Base-by-base conservation (phyloP, 768 basidiomycete species). In the Boletellus sp. region DNA sequence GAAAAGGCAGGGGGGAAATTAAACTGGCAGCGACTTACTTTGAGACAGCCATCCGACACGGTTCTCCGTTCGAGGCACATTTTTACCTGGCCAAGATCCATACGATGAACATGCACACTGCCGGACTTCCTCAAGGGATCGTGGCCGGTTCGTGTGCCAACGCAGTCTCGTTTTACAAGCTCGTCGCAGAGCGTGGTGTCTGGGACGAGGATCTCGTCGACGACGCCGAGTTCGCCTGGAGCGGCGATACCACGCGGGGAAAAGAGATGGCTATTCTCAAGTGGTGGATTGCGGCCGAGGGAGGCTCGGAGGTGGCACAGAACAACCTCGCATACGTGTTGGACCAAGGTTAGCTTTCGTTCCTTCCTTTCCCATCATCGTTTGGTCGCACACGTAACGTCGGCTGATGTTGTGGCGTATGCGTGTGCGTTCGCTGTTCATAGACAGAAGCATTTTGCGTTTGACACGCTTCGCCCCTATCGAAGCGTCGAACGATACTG, bases 251-350 rank as follows among this genome's bases (percentile, higher is more conserved):
- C 2, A 83, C 86, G 35, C 74, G 81, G 38, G 89, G 87, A 28
- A 84, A 83, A 61, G 85, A 92, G 55, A 77, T 80, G 45, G 95
- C 95, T 3, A 83, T 98, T 71, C 70, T 98, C 28, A 85, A 87
- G 42, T 99, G 96, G 92, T 91, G 86, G 88, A 79, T 96, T 44
- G 91, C 93, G 28, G 92, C 91, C 9, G 96, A 99, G 72, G 72
- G 90, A 52, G 96, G 96, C 0, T 86, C 79, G 23, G 96, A 99
- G 69, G 77, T 85, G 23, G 94, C 91, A 2, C 95, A 98, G 72
- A 98, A 93, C 62, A 98, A 99, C 61, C 72, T 99, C 16, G 96
- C 94, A 0, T 94, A 83, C 66, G 76, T 93, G 45, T 74, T 98
- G 52, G 95, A 97, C 63, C 90, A 94, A 78, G 92, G 94, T 87